These are phyloP conservation scores for Fagopyrum tataricum DNA, from an alignment of 148 eudicot genomes.

Conservation along the genomic window DNA sequence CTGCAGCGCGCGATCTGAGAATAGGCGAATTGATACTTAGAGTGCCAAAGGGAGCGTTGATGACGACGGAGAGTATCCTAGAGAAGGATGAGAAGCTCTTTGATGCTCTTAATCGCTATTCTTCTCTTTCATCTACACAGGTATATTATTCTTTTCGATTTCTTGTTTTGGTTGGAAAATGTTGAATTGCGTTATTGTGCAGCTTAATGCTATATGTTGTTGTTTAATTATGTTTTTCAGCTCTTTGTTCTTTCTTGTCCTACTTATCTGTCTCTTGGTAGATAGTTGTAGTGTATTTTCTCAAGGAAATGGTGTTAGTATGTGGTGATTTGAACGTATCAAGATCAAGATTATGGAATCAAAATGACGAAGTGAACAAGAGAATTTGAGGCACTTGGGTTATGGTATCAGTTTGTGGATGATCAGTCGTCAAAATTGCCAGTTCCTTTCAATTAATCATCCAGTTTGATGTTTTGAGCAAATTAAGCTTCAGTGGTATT, in stretches of 20 bases:
- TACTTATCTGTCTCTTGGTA: too few species aligned
- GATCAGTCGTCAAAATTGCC: not conserved
- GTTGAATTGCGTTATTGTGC: slow-evolving; percentile 5
- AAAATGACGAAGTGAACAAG: not conserved
- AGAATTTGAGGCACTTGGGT: not conserved
- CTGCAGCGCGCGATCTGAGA: slow-evolving; percentile 57
- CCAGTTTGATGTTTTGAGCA: not conserved
- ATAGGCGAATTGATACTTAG: slow-evolving; percentile 81
- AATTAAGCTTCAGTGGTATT: not conserved
- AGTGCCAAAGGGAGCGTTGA: slow-evolving; percentile 61
- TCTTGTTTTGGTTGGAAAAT: not conserved
- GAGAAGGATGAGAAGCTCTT: slow-evolving; percentile 38
- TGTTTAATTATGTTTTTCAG: not conserved
- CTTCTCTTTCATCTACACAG: slow-evolving; percentile 68
- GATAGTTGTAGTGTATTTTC: too few species aligned
- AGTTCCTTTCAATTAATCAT: not conserved
- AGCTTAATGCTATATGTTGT: not conserved
- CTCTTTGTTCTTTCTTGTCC: not conserved
- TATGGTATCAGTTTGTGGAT: not conserved
- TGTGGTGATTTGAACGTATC: not conserved
- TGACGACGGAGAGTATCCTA: slow-evolving; percentile 48
- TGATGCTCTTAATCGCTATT: slow-evolving; percentile 29
- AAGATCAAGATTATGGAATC: too few species aligned
- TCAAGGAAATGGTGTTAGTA: not conserved
- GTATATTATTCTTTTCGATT: slow-evolving; percentile 19